Percentiles rank a stretch among this genome's conserved stretches.
These are phyloP conservation scores for Kwoniella newhampshirensis DNA, from an alignment of 768 basidiomycete genomes.

Conservation along the genomic window DNA sequence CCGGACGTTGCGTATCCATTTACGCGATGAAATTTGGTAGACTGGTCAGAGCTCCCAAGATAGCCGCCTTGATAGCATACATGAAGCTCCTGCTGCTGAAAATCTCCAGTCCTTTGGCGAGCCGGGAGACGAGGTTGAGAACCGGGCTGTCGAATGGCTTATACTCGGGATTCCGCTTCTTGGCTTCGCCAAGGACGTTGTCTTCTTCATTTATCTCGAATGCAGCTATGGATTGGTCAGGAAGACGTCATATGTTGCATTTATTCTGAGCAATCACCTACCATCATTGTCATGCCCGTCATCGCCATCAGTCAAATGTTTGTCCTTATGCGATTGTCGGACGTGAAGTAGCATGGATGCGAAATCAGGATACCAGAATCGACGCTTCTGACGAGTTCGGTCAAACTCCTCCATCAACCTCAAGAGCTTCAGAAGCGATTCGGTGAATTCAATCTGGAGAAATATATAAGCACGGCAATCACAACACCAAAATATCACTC, in stretches of 20 bases:
- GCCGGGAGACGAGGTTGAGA: constrained; percentile 31
- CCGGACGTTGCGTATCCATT: neutral
- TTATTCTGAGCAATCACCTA: constrained; percentile 8
- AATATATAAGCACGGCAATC: neutral
- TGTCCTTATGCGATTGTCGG: constrained; percentile 23
- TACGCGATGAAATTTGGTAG: constrained; percentile 44
- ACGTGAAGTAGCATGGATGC: constrained; percentile 23
- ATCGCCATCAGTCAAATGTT: constrained; percentile 29
- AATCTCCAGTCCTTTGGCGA: constrained; percentile 28
- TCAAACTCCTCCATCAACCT: constrained; percentile 39
- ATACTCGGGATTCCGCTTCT: constrained; percentile 46
- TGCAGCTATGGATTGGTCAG: constrained; percentile 16
- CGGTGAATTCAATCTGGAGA: constrained; percentile 43
- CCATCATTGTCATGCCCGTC: constrained; percentile 38
- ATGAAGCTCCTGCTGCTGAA: constrained; percentile 41
- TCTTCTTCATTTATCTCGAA: constrained; percentile 21
- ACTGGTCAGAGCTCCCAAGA: constrained; percentile 38
- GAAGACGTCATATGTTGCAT: no score
- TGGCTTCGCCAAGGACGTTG: constrained; percentile 39
- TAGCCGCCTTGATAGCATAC: constrained; percentile 48
- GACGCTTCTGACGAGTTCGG: constrained; percentile 8
- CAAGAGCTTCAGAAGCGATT: constrained; percentile 32
- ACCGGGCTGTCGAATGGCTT: constrained; percentile 37
- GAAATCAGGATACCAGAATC: constrained; percentile 41
- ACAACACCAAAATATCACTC: neutral